Evolutionary conservation across 169 alveolate species (phyloP), one percentile per base, ranked within the genome.

Genomic region (Perkinsus chesapeaki): DNA sequence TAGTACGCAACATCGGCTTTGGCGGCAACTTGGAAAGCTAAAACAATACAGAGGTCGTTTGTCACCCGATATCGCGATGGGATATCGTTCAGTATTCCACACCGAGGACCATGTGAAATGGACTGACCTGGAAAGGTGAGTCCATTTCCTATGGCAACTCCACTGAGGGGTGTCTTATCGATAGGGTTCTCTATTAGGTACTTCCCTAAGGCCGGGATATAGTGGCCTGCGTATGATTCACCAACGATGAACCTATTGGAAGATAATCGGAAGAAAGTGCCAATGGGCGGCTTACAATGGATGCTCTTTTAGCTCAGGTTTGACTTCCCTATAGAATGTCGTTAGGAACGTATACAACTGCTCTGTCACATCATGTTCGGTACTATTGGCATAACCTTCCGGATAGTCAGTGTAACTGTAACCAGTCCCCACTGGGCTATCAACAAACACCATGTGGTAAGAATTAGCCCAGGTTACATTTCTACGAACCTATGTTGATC

Each of bases 381-480:
- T 91, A 36, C 73, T 91, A 39, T 91, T 93, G 34, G 39, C 91
- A 39, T n/a, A 27, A 48, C 93, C 95, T n/a, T 60, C 7, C 7
- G 91, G 43, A 48, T 48, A 47, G 36, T 47, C 91, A 5, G 95
- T 94, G 39, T 37, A 93, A n/a, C 94, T 92, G 47, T 39, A 93
- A 0, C 95, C 95, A 31, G 95, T 72, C 5, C 94, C 95, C 19
- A 48, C 48, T 36, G 95, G 95, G 39, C 60, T 73, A 39, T 93
- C 95, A 5, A 93, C 91, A 37, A 39, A 92, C 73, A 93, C 34
- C 37, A 93, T 38, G 34, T 93, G 95, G 90, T 39, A 91, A 34
- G 31, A 36, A n/a, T 48, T 48, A 39, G 37, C 38, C 95, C 95
- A 93, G 94, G 95, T 93, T 27, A 91, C 23, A 16, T 60, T 60